Conservation (phyloP, 2,329 filamentous ascomycete species). For the Cercospora sesami region DNA sequence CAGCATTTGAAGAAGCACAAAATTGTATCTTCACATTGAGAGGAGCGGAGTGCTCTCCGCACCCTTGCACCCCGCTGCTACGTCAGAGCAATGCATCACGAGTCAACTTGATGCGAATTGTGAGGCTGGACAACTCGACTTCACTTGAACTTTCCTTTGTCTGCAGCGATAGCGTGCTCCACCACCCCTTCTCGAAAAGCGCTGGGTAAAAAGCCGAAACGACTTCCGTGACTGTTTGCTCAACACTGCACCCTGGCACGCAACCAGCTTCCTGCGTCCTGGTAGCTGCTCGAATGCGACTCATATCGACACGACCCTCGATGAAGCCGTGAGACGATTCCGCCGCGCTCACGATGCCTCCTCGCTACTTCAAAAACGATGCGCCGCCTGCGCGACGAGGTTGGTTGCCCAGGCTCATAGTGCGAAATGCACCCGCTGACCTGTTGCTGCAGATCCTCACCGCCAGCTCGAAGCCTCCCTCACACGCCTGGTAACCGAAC, state of each 20-base stretch:
- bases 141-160: not conserved
- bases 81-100: conserved; percentile 4
- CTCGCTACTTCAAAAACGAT: conserved; percentile 45
- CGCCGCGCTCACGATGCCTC: conserved; percentile 32
- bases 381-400: conserved; percentile 40
- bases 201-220: not conserved
- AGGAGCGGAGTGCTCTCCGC: not conserved
- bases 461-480: conserved; percentile 54
- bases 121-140: not conserved
- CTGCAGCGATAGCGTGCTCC: not conserved
- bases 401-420: conserved; percentile 11
- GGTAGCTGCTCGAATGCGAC: conserved; percentile 2
- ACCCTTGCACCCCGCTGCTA: not conserved
- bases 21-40: not conserved
- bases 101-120: not conserved
- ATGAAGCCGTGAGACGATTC: conserved; percentile 2
- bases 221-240: not conserved
- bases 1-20: not conserved
- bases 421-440: not conserved
- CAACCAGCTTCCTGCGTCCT: not conserved
- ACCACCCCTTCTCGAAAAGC: not conserved
- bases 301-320: not conserved
- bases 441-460: conserved; percentile 43
- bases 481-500: conserved; percentile 49
- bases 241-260: not conserved